Base-by-base conservation (phyloP, 805 yeast genomes). In the Ogataea minuta region DNA sequence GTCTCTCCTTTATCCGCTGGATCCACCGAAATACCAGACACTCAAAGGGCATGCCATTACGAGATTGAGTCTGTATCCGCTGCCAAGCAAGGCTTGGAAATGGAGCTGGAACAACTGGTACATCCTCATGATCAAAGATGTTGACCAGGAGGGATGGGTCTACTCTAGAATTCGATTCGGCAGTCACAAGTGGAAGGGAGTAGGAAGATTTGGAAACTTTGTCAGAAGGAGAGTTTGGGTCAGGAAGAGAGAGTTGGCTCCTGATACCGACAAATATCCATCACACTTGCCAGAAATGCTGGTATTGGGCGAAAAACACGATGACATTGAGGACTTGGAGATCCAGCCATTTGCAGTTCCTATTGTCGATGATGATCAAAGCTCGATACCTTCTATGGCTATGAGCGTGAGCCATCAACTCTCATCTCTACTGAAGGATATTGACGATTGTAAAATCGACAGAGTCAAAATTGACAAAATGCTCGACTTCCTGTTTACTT, bases 51-150 rank as follows among this genome's bases (percentile, higher is more conserved):
- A 56, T 3, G 53, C 59, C 13, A 50, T 76, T 42, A 34, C 46
- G 35, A 43, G 50, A 25, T 30, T 63, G 28, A 40, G 53, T 41
- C 38, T 62, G 46, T 53, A 58, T 40, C 77, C 79, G 0, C 59
- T 75, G 15, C 80, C 82, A 1, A 78, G 70, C 27, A 54, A 64
- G 23, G 51, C 62, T 34, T 76, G 81, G 82, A 41, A 49, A 35
- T 76, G 82, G 82, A 50, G 62, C 15, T 76, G 82, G 82, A 63
- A 62, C n/a, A 53, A 52, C 28, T 76, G 81, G 81, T 71, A 74
- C 41, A 67, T 73, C 3, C 50, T 74, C 41, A 76, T 75, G 81
- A 58, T 68, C 29, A 63, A 66, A 34, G 80, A 76, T 46, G 78
- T 74, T 21, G 82, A 76, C 49, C 80, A 76, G 44, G 72, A 71